phyloP scores from a whole-genome alignment of 805 yeast genomes.

The Myxozyma udenii region DNA sequence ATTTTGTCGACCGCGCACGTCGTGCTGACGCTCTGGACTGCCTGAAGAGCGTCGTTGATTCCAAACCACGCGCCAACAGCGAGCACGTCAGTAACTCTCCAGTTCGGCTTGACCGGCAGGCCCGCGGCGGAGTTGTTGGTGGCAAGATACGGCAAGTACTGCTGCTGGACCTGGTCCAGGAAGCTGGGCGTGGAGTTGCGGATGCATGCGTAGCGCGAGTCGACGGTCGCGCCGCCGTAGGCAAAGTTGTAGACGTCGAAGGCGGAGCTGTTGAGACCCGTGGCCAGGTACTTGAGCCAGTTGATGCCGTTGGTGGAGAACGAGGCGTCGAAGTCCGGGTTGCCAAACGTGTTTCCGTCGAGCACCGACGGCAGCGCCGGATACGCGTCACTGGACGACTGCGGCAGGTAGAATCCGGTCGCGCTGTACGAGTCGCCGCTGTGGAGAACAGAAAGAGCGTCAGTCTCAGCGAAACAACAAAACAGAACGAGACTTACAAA shows the following conservation, averaged over 20 bases:
- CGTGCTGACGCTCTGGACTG: neutral
- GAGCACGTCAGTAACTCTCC: constrained; percentile 4
- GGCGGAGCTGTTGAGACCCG: constrained; percentile 7
- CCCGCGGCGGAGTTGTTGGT: neutral
- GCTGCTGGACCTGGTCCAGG: constrained; percentile 6
- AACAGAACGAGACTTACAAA: no score
- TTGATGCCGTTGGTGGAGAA: constrained; percentile 17
- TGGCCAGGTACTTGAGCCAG: constrained; percentile 20
- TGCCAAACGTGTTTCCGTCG: constrained; percentile 16
- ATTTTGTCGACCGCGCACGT: neutral
- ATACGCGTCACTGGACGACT: neutral
- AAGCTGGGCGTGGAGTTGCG: constrained; percentile 1
- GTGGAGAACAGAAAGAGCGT: no score
- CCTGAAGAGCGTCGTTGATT: constrained; percentile 13
- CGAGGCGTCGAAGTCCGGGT: constrained; percentile 6
- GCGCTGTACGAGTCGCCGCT: constrained; percentile 25
- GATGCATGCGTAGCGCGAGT: constrained; percentile 5
- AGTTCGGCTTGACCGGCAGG: neutral
- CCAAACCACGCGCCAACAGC: constrained; percentile 19
- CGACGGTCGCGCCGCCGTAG: constrained; percentile 21
- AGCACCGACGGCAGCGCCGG: constrained; percentile 1
- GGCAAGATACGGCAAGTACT: constrained; percentile 8
- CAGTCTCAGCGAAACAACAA: no score
- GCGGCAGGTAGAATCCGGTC: constrained; percentile 8
- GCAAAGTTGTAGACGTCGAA: constrained; percentile 16